These are phyloP conservation scores for Hirschioporus abietinus DNA, from an alignment of 768 basidiomycete genomes.

Conservation along the genomic window DNA sequence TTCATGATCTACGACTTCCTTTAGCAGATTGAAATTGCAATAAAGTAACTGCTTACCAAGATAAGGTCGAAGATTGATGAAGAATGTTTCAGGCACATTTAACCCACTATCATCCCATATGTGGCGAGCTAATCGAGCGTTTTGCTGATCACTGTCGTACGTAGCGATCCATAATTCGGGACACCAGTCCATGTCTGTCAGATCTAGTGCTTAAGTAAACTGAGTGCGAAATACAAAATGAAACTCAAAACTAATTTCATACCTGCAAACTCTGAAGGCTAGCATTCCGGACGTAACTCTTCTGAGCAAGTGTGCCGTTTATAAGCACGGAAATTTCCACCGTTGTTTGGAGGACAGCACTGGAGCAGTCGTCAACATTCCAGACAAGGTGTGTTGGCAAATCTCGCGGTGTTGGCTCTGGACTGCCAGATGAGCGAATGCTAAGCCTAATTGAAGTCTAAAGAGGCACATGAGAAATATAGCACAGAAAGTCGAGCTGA, in stretches of 20 bases:
- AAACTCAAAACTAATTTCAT: background rate
- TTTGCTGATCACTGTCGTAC: constrained; percentile 89
- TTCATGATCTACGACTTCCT: constrained; percentile 55
- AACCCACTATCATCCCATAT: constrained; percentile 96
- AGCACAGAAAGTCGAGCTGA: background rate
- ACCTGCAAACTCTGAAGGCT: constrained; percentile 92
- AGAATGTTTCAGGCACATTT: constrained; percentile 69
- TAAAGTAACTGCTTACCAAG: constrained; percentile 48
- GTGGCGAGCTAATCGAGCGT: constrained; percentile 70
- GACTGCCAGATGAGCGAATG: constrained; percentile 64
- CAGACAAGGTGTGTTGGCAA: constrained; percentile 40
- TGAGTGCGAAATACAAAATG: constrained; percentile 6
- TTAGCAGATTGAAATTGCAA: constrained; percentile 5
- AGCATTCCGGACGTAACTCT: constrained; percentile 81
- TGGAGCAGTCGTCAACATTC: constrained; percentile 12
- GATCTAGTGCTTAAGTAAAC: constrained; percentile 72
- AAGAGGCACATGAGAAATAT: constrained; percentile 4
- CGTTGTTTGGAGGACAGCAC: constrained; percentile 49
- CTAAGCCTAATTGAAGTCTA: constrained; percentile 59
- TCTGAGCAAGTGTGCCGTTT: constrained; percentile 72
- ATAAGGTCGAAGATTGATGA: constrained; percentile 53
- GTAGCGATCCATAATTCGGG: constrained; percentile 82
- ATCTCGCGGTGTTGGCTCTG: constrained; percentile 51
- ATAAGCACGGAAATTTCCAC: constrained; percentile 67
- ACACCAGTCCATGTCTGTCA: constrained; percentile 93